Conservation (phyloP, 148 eudicot species). For the Pouteria glomerata region DNA sequence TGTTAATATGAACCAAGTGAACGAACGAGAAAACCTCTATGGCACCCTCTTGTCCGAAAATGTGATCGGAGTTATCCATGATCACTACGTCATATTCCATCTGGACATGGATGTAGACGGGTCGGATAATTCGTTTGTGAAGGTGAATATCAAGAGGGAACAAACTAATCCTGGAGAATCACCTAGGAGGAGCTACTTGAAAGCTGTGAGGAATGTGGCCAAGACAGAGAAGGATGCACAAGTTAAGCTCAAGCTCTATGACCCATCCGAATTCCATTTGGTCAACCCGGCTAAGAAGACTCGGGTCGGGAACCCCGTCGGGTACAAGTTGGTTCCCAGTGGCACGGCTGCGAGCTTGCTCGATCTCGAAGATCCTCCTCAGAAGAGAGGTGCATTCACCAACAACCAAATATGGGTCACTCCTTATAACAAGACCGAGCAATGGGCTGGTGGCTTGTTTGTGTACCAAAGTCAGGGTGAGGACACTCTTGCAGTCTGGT, state of each 20-base stretch:
- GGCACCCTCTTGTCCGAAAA: conserved; percentile 91
- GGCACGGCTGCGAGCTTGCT: conserved; percentile 92
- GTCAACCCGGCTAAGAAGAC: conserved; percentile 73
- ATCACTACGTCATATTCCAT: conserved; percentile 79
- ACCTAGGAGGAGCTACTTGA: conserved; percentile 79
- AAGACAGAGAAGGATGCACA: conserved; percentile 95
- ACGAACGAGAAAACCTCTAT: conserved; percentile 48
- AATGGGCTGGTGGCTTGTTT: conserved; percentile 94
- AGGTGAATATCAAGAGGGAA: conserved; percentile 63
- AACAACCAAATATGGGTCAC: conserved; percentile 98
- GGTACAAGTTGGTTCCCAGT: conserved; percentile 86
- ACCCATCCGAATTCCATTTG: conserved; percentile 78
- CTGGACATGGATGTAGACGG: conserved; percentile 95
- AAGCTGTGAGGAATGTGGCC: conserved; percentile 68
- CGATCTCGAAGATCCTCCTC: conserved; percentile 86
- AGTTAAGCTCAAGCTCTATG: conserved; percentile 80
- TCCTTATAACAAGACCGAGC: conserved; percentile 72
- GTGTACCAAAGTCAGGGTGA: conserved; percentile 83
- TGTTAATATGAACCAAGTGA: conserved; percentile 69
- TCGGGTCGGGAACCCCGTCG: conserved; percentile 79
- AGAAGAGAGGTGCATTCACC: conserved; percentile 80
- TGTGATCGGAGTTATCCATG: conserved; percentile 85
- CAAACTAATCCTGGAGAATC: conserved; percentile 50
- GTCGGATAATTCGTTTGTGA: conserved; percentile 81
- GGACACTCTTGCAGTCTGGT: conserved; percentile 88